Evolutionary conservation across 805 yeast species (phyloP).

Genomic region (Ogataea trehalophila): DNA sequence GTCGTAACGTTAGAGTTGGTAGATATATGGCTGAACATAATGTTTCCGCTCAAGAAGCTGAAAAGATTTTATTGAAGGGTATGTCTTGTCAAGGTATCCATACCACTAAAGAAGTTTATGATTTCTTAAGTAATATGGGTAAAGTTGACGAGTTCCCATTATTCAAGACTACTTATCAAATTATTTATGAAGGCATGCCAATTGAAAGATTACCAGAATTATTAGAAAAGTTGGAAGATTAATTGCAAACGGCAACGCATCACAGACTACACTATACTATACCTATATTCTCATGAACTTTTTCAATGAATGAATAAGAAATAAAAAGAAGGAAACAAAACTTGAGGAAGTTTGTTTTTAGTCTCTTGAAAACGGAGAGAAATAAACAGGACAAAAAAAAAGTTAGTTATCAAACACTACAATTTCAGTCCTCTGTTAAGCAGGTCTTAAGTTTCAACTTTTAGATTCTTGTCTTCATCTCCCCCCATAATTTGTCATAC

Average conservation of each 20-base stretch:
- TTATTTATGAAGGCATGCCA: conserved; percentile 68
- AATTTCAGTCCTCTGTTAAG: too few species aligned
- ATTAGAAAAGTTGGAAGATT: conserved; percentile 44
- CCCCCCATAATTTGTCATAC: too few species aligned
- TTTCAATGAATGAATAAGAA: not conserved
- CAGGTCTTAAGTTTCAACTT: too few species aligned
- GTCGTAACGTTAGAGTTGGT: conserved; percentile 93
- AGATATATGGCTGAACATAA: conserved; percentile 77
- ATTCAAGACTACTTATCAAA: conserved; percentile 73
- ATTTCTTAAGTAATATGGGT: conserved; percentile 54
- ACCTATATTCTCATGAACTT: not conserved
- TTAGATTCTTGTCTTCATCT: too few species aligned
- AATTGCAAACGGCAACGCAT: not conserved
- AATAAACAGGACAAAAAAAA: too few species aligned
- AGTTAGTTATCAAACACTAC: too few species aligned
- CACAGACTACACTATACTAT: not conserved
- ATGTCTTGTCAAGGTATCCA: conserved; percentile 95
- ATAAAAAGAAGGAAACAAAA: not conserved
- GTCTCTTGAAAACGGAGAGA: too few species aligned
- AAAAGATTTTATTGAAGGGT: conserved; percentile 83
- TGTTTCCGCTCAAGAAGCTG: conserved; percentile 75
- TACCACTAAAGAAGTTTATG: conserved; percentile 89
- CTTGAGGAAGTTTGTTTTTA: not conserved
- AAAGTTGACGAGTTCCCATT: conserved; percentile 73
- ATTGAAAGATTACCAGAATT: conserved; percentile 72